Conservation (phyloP, 768 basidiomycete genomes). For the Pisolithus microcarpus region DNA sequence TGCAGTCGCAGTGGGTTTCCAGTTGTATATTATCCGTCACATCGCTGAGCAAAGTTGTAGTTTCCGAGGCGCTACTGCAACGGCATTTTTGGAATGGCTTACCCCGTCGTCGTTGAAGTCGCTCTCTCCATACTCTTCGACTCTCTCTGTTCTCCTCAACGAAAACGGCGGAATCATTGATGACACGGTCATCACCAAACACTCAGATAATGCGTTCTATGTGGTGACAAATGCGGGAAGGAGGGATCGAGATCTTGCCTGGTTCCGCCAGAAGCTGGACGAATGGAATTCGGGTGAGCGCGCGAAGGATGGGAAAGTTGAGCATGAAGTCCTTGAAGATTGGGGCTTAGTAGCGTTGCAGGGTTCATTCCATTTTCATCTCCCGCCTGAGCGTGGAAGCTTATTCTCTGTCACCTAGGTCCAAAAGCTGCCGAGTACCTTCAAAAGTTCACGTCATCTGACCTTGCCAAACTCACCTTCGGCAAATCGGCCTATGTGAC, state of each 20-base stretch:
- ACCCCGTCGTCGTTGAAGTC: slow-evolving; percentile 75
- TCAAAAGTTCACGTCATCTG: slow-evolving; percentile 67
- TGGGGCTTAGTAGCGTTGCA: slow-evolving; percentile 92
- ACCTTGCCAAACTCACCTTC: slow-evolving; percentile 71
- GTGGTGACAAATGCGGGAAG: slow-evolving; percentile 96
- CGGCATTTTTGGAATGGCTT: slow-evolving; percentile 81
- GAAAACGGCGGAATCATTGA: slow-evolving; percentile 91
- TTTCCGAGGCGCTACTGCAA: slow-evolving; percentile 73
- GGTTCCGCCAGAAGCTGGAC: slow-evolving; percentile 59
- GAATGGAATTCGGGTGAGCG: slow-evolving; percentile 69
- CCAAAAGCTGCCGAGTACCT: slow-evolving; percentile 77
- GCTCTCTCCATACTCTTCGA: slow-evolving; percentile 68
- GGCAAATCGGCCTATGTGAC: slow-evolving; percentile 78
- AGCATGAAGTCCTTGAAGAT: slow-evolving; percentile 71
- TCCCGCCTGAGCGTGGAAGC: background rate
- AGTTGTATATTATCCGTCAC: background rate
- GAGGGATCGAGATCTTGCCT: slow-evolving; percentile 70
- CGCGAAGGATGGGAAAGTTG: slow-evolving; percentile 53
- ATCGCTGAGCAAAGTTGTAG: slow-evolving; percentile 30
- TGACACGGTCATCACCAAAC: slow-evolving; percentile 88
- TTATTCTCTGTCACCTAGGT: slow-evolving; percentile 35
- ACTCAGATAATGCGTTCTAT: slow-evolving; percentile 74
- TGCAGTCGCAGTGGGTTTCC: background rate
- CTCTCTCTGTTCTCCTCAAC: slow-evolving; percentile 86
- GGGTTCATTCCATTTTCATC: slow-evolving; percentile 38